Conservation (phyloP, 805 yeast genomes). For the Barnettozyma vustinii region DNA sequence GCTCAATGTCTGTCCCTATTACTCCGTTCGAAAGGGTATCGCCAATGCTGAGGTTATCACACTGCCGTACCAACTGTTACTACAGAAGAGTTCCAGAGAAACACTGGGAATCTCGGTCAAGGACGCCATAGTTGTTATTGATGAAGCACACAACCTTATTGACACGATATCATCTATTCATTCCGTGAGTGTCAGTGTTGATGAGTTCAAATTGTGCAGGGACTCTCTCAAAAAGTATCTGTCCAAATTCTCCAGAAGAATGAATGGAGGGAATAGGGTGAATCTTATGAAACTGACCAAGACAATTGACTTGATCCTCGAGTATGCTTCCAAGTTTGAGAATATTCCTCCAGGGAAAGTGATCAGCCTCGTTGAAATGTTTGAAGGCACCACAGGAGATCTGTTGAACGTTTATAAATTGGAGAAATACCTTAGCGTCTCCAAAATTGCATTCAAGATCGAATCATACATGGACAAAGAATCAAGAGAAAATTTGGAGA, state of each 20-base stretch:
- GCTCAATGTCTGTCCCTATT: constrained; percentile 72
- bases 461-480: constrained; percentile 55
- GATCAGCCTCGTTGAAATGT: constrained; percentile 46
- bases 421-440: constrained; percentile 53
- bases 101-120: constrained; percentile 53
- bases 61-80: constrained; percentile 75
- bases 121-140: constrained; percentile 70
- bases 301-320: constrained; percentile 45
- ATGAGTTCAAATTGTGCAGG: constrained; percentile 42
- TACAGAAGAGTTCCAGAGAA: constrained; percentile 56
- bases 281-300: constrained; percentile 59
- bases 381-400: constrained; percentile 59
- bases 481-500: constrained; percentile 12
- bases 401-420: constrained; percentile 63
- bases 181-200: constrained; percentile 50
- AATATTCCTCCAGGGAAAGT: constrained; percentile 47
- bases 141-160: constrained; percentile 86
- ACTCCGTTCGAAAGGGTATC: constrained; percentile 56
- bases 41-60: constrained; percentile 69
- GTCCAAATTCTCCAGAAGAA: constrained; percentile 51
- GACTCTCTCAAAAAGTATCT: constrained; percentile 50
- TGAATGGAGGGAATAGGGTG: constrained; percentile 69
- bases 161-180: constrained; percentile 70
- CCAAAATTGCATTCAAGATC: constrained; percentile 80
- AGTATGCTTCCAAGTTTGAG: constrained; percentile 37